Evolutionary conservation across 345 rosid species (phyloP), one percentile per base, ranked within the genome.

Genomic region (Camelina hispida): DNA sequence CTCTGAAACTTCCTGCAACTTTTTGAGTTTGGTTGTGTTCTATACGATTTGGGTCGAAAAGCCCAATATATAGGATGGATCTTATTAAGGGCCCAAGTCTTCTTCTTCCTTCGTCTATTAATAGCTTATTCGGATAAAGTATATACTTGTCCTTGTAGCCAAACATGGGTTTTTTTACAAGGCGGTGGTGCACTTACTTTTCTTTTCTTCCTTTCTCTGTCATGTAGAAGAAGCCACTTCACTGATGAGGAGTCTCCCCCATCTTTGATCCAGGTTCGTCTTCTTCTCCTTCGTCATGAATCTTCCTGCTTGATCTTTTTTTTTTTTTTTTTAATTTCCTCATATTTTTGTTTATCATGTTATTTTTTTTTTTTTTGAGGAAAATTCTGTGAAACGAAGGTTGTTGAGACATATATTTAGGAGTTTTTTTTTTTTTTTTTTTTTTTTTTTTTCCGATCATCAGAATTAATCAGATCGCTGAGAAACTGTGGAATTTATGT

Each of bases 251-350:
- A 42, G 28, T 44, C 48, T 2, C 44, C 32, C 37, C 30, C 66
- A 53, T 68, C 70, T 44, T 69, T 69, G 80, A 77, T 77, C 80
- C 76, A 77, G 80, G 80, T 71, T 64, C 72, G 5, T 77, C 32
- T 77, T n/a, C 69, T 68, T 61, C 79, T 60, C 34, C 50, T 68
- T 60, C 34, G 2, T 13, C 11, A 0, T 52, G 11, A 20, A 20
- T 48, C 18, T 34, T 37, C 32, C 12, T 54, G 7, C n/a, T 18
- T 14, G 5, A 2, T 52, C 52, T 13, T 17, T 1, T 3, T 32
- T 20, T n/a, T 20, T n/a, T 1, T 0, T 40, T 37, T 61, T 6
- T 2, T 15, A 0, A 1, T 2, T 7, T 22, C 22, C 22, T 20
- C 22, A 20, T 54, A 28, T 3, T 16, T 28, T 23, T 20, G 2